Evolutionary conservation across 108 stramenopile genomes (phyloP).

Genomic region (Fragilariopsis cylindrus): DNA sequence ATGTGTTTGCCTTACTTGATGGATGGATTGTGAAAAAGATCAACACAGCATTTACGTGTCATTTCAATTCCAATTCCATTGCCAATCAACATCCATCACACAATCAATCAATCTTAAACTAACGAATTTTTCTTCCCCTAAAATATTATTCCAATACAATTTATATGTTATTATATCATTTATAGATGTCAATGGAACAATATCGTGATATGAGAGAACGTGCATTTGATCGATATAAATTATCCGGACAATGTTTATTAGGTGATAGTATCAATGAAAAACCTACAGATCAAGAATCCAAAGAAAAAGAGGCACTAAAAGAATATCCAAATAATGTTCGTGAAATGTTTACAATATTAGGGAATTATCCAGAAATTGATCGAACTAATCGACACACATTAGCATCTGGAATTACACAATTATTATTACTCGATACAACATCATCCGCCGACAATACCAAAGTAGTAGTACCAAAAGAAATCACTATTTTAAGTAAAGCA

Average conservation of each 20-base stretch:
- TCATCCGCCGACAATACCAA: background rate
- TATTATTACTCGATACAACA: background rate
- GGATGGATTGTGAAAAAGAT: too few relatives aligned
- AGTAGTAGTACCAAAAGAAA: conserved; percentile 19
- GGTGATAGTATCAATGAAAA: conserved; percentile 36
- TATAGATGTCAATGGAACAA: conserved; percentile 43
- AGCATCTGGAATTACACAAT: conserved; percentile 28
- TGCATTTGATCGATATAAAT: conserved; percentile 39
- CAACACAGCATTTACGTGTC: too few relatives aligned
- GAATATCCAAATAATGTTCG: conserved; percentile 23
- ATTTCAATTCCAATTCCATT: too few relatives aligned
- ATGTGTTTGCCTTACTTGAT: too few relatives aligned
- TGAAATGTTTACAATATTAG: conserved; percentile 38
- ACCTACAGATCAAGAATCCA: conserved; percentile 35
- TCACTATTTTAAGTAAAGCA: conserved; percentile 36
- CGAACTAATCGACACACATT: conserved; percentile 43
- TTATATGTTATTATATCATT: background rate
- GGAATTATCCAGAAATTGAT: conserved; percentile 44
- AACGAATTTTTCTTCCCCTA: background rate
- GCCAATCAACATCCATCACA: background rate
- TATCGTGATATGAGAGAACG: conserved; percentile 51
- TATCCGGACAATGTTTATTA: conserved; percentile 34
- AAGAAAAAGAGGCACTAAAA: conserved; percentile 36
- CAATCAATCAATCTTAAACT: background rate
- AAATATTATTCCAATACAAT: background rate